Evolutionary conservation across 129 eudicot genomes (phyloP).

Genomic region (Pittosporum tobira): DNA sequence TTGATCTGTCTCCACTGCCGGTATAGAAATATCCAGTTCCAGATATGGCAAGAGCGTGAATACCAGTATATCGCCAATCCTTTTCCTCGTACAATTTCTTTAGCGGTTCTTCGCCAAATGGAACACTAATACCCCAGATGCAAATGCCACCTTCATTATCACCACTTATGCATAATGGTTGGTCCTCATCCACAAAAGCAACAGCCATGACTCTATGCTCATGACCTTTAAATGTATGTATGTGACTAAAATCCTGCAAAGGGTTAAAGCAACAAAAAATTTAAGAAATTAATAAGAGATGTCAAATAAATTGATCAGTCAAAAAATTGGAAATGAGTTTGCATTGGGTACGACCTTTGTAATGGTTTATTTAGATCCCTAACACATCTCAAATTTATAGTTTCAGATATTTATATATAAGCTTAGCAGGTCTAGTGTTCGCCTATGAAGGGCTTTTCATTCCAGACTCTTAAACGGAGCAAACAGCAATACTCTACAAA

Average conservation of each 20-base stretch:
- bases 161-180: constrained; percentile 78
- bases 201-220: constrained; percentile 81
- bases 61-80: constrained; percentile 93
- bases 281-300: not conserved
- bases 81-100: constrained; percentile 51
- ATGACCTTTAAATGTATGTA: constrained; percentile 73
- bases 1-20: constrained; percentile 77
- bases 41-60: constrained; percentile 71
- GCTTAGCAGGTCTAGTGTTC: too few species aligned
- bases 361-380: too few species aligned
- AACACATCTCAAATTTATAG: too few species aligned
- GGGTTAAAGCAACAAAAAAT: constrained; percentile 7
- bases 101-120: constrained; percentile 44
- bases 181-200: constrained; percentile 45
- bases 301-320: not conserved
- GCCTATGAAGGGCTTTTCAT: not conserved
- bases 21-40: constrained; percentile 57
- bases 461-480: not conserved
- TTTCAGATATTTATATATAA: too few species aligned
- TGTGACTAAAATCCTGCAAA: constrained; percentile 58
- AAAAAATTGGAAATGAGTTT: not conserved
- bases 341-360: too few species aligned
- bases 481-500: not conserved
- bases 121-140: constrained; percentile 46
- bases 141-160: constrained; percentile 82